Evolutionary conservation across 306 rosid species (phyloP).

Genomic region (Quercus engelmannii): DNA sequence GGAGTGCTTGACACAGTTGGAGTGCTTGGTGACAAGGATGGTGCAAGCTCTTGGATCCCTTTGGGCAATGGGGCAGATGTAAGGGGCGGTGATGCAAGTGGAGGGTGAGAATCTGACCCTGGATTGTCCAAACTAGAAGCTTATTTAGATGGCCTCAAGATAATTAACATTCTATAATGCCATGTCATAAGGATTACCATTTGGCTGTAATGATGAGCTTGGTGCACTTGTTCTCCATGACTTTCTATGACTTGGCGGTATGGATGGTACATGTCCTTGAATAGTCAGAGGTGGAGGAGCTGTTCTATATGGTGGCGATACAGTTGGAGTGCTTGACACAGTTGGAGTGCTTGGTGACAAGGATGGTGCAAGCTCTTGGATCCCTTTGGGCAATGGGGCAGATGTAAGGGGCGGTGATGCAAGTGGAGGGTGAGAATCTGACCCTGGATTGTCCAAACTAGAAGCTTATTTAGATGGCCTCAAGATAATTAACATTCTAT

Average conservation of each 20-base stretch:
- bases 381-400: constrained; percentile 35
- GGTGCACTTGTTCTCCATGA: no score
- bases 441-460: constrained; percentile 43
- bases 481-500: constrained; percentile 2
- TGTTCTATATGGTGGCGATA: constrained; percentile 27
- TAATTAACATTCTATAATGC: no score
- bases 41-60: constrained; percentile 25
- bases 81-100: no score
- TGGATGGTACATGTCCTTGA: constrained; percentile 37
- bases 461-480: constrained; percentile 16
- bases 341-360: constrained; percentile 23
- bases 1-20: neutral
- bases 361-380: constrained; percentile 37
- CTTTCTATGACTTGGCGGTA: neutral
- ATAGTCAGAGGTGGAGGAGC: constrained; percentile 40
- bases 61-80: constrained; percentile 38
- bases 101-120: no score
- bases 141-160: no score
- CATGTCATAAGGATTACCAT: no score
- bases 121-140: no score
- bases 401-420: constrained; percentile 40
- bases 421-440: constrained; percentile 39
- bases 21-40: constrained; percentile 47
- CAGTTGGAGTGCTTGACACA: constrained; percentile 4
- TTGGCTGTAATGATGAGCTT: no score